Base-by-base conservation (phyloP, 129 eudicot species). In the Oenanthe sinensis region DNA sequence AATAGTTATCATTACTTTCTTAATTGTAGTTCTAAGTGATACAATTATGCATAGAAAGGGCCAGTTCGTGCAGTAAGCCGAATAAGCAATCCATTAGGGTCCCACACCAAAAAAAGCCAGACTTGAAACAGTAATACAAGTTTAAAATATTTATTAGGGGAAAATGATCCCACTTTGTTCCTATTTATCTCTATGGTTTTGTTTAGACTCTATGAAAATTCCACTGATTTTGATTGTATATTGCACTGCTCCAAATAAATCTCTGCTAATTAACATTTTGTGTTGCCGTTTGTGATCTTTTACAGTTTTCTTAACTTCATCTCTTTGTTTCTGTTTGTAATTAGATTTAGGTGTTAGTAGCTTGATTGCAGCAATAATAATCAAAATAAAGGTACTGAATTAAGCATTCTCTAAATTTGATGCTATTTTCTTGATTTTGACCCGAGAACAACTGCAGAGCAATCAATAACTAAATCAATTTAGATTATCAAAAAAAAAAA, bases 1-100 rank as follows among this genome's bases (percentile, higher is more conserved):
- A 88, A 46, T 43, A 68, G 6, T 47, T 54, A 75, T 72, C 76
- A 65, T 73, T 40, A 49, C 74, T 17, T 12, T 77, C 58, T 67
- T 33, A 26, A 19, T 40, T 67, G 67, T 71, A 20, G 81, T 52
- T 78, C 68, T 63, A 74, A 12, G 43, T 28, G 6, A 33, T 52
- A 77, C 42, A 30, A 42, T 44, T 71, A 76, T 62, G 22, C 78
- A 71, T 76, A 33, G 72, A 33, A 60, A 55, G 65, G 65, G 28
- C 9, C 13, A 4, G 65, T 60, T 9, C 33, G 24, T 60, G 33
- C 15, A 60, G 33, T 24, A n/a, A n/a, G 68, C 15, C 12, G 28
- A n/a, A 58, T 55, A 58, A 58, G 33, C 28, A 58, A 55, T 58
- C 5, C 9, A 58, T 9, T 60, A 60, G 33, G 67, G 33, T 14